Evolutionary conservation across 352 stramenopile genomes (phyloP).

Genomic region (Pythium brassicae): DNA sequence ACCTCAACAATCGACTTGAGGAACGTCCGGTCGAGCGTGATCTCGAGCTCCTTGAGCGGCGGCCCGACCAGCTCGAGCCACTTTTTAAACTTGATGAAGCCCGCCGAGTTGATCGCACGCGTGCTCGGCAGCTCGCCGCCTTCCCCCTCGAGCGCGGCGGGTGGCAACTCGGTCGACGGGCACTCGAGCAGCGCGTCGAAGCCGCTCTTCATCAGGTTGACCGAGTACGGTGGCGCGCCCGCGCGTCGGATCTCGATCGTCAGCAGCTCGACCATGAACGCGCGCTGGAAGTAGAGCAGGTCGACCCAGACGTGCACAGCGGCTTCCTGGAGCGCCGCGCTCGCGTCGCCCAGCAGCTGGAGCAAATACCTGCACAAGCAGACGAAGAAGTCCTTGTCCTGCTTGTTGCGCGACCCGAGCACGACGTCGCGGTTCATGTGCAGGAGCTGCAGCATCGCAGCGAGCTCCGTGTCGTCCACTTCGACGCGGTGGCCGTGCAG

Average conservation of each 20-base stretch:
- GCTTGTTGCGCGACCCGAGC: slow-evolving; percentile 40
- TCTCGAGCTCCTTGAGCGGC: slow-evolving; percentile 63
- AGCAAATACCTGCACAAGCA: slow-evolving; percentile 63
- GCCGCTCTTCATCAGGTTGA: slow-evolving; percentile 79
- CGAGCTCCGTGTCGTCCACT: slow-evolving; percentile 44
- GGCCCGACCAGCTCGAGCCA: slow-evolving; percentile 70
- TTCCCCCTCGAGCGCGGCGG: slow-evolving; percentile 2
- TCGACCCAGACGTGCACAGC: slow-evolving; percentile 63
- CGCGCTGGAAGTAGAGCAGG: slow-evolving; percentile 53
- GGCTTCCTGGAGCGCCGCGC: slow-evolving; percentile 37
- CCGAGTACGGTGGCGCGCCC: slow-evolving; percentile 45
- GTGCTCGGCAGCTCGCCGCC: background rate
- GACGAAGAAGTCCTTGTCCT: slow-evolving; percentile 58
- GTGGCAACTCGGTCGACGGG: slow-evolving; percentile 3
- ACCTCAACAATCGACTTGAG: slow-evolving; percentile 44
- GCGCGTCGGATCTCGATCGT: slow-evolving; percentile 59
- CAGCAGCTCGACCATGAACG: slow-evolving; percentile 47
- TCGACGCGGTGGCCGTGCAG: slow-evolving; percentile 47
- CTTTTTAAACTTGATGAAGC: slow-evolving; percentile 49
- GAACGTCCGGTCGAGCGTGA: slow-evolving; percentile 52
- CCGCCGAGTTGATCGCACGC: slow-evolving; percentile 9
- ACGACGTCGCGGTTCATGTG: slow-evolving; percentile 59
- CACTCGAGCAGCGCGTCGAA: slow-evolving; percentile 61
- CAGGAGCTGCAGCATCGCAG: slow-evolving; percentile 47
- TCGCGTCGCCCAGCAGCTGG: slow-evolving; percentile 39